Evolutionary conservation across 2,329 filamentous ascomycete species (phyloP).

Genomic region (Alternaria ethzedia): DNA sequence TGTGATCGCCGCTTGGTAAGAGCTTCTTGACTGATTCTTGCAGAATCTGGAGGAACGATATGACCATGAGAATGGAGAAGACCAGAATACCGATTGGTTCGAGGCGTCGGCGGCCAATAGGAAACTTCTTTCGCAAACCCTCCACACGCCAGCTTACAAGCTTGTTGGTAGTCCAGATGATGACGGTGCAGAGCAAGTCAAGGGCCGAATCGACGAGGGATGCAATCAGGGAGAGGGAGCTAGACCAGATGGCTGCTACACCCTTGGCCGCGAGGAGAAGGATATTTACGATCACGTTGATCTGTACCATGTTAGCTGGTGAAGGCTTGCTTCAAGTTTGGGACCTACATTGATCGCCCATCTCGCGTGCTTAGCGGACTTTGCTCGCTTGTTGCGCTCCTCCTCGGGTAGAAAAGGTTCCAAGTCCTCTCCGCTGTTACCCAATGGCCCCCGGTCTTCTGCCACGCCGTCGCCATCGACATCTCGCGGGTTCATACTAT

Average conservation of each 20-base stretch:
- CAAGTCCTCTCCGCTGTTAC: conserved; percentile 58
- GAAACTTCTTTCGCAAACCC: conserved; percentile 61
- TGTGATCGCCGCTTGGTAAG: conserved; percentile 57
- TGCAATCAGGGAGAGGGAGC: conserved; percentile 66
- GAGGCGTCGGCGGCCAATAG: conserved; percentile 59
- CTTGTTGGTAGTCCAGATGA: conserved; percentile 66
- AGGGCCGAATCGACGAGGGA: conserved; percentile 67
- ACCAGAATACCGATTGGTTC: conserved; percentile 69
- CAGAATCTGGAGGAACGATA: conserved; percentile 67
- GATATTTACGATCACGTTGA: conserved; percentile 67
- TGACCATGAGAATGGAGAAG: conserved; percentile 68
- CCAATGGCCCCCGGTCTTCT: conserved; percentile 60
- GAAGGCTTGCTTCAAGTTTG: background rate
- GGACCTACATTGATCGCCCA: conserved; percentile 62
- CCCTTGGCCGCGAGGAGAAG: conserved; percentile 63
- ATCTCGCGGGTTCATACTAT: conserved; percentile 64
- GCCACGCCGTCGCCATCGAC: conserved; percentile 62
- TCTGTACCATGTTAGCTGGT: conserved; percentile 36
- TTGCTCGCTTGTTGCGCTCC: conserved; percentile 57
- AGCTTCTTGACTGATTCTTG: conserved; percentile 66
- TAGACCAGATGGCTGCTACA: conserved; percentile 61
- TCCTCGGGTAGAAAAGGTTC: conserved; percentile 63
- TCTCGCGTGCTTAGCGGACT: conserved; percentile 56
- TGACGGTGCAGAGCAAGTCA: conserved; percentile 66
- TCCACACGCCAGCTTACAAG: conserved; percentile 64